Evolutionary conservation across 192 early-diverging fungal genomes (phyloP).

Genomic region (Allomyces macrogynus): DNA sequence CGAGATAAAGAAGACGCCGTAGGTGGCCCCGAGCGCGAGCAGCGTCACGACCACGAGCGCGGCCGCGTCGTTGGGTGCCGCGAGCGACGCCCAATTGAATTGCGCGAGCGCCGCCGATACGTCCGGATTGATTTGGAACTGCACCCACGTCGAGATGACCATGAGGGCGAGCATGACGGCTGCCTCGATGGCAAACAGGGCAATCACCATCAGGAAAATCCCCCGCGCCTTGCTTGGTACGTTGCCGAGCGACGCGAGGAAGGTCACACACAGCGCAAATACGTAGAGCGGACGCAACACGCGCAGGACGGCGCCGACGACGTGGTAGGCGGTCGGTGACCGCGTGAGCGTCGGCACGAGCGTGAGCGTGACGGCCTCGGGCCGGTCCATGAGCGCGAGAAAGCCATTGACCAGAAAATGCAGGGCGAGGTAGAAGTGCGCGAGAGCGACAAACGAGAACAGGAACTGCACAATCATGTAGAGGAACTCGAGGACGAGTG

Average conservation of each 20-base stretch:
- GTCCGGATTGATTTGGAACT: conserved; percentile 20
- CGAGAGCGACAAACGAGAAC: conserved; percentile 16
- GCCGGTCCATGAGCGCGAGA: conserved; percentile 7
- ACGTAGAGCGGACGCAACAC: conserved; percentile 56
- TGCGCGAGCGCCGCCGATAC: conserved; percentile 2
- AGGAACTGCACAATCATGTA: conserved; percentile 63
- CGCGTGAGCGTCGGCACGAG: conserved; percentile 2
- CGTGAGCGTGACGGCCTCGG: conserved; percentile 2
- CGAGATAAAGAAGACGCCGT: conserved; percentile 57
- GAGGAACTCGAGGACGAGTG: conserved; percentile 55
- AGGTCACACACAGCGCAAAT: conserved; percentile 51
- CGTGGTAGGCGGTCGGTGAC: conserved; percentile 7
- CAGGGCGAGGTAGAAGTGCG: conserved; percentile 4
- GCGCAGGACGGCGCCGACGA: conserved; percentile 38
- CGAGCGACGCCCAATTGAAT: not conserved
- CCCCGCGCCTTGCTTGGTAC: conserved; percentile 76
- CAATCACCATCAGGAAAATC: conserved; percentile 50
- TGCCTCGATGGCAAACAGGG: conserved; percentile 77
- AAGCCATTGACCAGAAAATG: conserved; percentile 1
- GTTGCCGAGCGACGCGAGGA: conserved; percentile 85
- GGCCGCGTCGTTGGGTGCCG: too few relatives aligned
- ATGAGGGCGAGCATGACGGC: conserved; percentile 48
- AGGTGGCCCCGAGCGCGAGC: conserved; percentile 64
- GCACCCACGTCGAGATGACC: conserved; percentile 37
- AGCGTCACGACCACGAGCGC: conserved; percentile 30